These are phyloP conservation scores for Amanita rubescens DNA, from an alignment of 768 basidiomycete species.

Conservation along the genomic window DNA sequence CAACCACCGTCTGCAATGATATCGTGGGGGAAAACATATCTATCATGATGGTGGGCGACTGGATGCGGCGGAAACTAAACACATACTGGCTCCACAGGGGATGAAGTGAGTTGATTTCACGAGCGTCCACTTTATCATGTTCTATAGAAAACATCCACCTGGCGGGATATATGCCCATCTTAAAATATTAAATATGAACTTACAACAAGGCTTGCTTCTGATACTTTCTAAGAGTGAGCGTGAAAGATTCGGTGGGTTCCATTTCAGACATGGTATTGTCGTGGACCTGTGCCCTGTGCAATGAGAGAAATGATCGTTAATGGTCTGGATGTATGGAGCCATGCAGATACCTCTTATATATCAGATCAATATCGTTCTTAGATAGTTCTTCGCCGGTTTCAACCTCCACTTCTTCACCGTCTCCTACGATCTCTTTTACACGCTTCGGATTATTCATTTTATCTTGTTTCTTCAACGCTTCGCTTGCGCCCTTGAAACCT, in stretches of 20 bases:
- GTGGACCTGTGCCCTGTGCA: conserved; percentile 70
- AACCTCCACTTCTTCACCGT: conserved; percentile 77
- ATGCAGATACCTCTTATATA: conserved; percentile 84
- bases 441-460: conserved; percentile 19
- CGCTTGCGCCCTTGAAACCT: conserved; percentile 28
- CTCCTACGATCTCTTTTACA: conserved; percentile 65
- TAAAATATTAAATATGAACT: conserved; percentile 15
- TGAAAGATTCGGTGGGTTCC: conserved; percentile 75
- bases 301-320: conserved; percentile 1
- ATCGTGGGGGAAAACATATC: conserved; percentile 68
- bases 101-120: conserved; percentile 72
- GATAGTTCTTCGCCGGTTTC: conserved; percentile 79
- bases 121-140: conserved; percentile 60
- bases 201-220: conserved; percentile 89
- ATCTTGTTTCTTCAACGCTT: background rate
- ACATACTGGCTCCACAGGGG: conserved; percentile 91
- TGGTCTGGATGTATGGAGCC: background rate
- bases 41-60: conserved; percentile 19
- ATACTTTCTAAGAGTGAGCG: conserved; percentile 71
- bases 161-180: background rate
- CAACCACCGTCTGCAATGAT: conserved; percentile 40
- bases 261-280: conserved; percentile 73
- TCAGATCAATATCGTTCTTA: conserved; percentile 72
- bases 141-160: conserved; percentile 30
- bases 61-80: background rate